Base-by-base conservation (phyloP, 176 grass and related monocot genomes). In the Juncus effusus region DNA sequence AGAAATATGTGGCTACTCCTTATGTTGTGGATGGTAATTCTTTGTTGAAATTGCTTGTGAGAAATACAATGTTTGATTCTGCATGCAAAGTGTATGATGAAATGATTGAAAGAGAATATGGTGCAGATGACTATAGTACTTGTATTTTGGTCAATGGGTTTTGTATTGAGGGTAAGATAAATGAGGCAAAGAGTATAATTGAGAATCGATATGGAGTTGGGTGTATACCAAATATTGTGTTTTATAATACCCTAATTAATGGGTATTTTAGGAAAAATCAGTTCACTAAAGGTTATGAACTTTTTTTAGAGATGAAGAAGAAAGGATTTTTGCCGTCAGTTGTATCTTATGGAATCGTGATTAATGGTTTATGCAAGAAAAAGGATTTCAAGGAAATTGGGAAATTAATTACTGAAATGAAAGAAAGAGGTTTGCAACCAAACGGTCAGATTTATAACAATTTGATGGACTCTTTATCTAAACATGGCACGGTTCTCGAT, bases 381-480 rank as follows among this genome's bases (percentile, higher is more conserved):
- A 78, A 84, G 14, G 78, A 87, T 42, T 55, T 83, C 14, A 79
- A 35, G 3, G 70, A 81, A 77, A 76, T 85, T 61, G 11, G 38
- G 51, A 65, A 67, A 35, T 65, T 87, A 16, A 49, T 96, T 76
- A 68, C 2, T 0, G 91, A 87, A 54, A 96, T 96, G 87, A 80
- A 59, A 65, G 60, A 10, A 47, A 70, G 57, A 52, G 77, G 91
- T 16, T 56, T 90, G 73, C 36, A 12, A 49, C 84, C 76, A 16
- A 96, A 79, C 50, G 73, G 87, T 7, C 69, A 85, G 62, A 87
- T 90, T 64, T 96, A 81, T 51, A 96, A 96, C 74, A 82, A 63
- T 40, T 10, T 96, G 0, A 83, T 85, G 1, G 62, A 87, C 56
- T 63, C 67, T 69, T 37, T 76, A 60, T 87, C 80, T 62, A 83